Conservation (phyloP, 1,284 basidiomycete genomes). For the Cryptococcus sp. region DNA sequence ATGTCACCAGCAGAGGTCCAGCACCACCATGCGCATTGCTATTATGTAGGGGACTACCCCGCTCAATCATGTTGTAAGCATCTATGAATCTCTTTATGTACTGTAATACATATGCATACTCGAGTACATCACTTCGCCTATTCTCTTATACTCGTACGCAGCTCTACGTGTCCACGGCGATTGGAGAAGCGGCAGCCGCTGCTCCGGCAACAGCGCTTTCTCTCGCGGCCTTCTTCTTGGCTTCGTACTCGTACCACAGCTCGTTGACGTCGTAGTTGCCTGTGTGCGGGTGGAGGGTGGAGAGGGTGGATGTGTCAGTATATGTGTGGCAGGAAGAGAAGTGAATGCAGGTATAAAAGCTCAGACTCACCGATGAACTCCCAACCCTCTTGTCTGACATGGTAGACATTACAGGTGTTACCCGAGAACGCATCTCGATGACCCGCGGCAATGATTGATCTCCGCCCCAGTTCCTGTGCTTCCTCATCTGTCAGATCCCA, state of each 20-base stretch:
- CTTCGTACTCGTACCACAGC: constrained; percentile 55
- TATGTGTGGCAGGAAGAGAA: neutral
- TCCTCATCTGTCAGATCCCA: constrained; percentile 95
- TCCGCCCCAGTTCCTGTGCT: constrained; percentile 88
- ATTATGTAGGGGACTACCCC: too few species aligned
- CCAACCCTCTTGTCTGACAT: constrained; percentile 94
- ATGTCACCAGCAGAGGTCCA: too few species aligned
- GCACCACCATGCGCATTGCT: too few species aligned
- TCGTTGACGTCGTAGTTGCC: constrained; percentile 55
- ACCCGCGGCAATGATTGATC: constrained; percentile 96
- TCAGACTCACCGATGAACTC: constrained; percentile 74
- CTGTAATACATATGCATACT: too few species aligned
- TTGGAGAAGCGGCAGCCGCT: constrained; percentile 31
- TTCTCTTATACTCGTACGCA: too few species aligned
- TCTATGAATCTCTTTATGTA: too few species aligned
- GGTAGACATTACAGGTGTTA: constrained; percentile 93
- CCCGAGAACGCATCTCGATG: constrained; percentile 98
- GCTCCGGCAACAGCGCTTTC: constrained; percentile 18
- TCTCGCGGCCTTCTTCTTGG: constrained; percentile 47
- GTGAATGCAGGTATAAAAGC: too few species aligned
- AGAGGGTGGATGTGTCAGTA: constrained; percentile 2
- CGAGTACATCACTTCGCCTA: too few species aligned
- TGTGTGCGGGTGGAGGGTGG: constrained; percentile 6
- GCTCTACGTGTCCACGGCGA: constrained; percentile 43
- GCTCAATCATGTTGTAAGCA: too few species aligned